Evolutionary conservation across 2,329 filamentous ascomycete species (phyloP).

Genomic region (Penicillium sp.): DNA sequence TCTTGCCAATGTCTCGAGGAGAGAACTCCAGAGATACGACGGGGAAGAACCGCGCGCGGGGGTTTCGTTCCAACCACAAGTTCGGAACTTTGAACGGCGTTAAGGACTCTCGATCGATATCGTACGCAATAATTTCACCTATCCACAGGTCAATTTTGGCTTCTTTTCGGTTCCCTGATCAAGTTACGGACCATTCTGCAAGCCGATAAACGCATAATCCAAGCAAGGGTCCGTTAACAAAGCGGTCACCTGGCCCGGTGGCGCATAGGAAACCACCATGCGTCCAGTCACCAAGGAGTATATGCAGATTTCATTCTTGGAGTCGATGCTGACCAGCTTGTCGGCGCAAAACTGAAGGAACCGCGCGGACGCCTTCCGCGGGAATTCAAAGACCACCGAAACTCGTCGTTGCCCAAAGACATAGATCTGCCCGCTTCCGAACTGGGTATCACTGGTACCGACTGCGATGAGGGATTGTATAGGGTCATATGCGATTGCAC

Average conservation of each 20-base stretch:
- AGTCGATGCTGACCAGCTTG: conserved; percentile 79
- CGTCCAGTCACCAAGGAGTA: conserved; percentile 74
- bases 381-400: conserved; percentile 68
- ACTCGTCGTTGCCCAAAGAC: conserved; percentile 81
- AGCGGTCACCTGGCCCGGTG: conserved; percentile 71
- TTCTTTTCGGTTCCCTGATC: not conserved
- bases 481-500: conserved; percentile 85
- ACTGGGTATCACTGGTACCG: conserved; percentile 83
- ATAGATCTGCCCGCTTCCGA: conserved; percentile 83
- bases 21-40: conserved; percentile 81
- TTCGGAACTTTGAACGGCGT: conserved; percentile 81
- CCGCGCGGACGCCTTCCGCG: conserved; percentile 70
- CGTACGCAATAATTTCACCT: conserved; percentile 86
- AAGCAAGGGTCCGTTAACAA: conserved; percentile 83
- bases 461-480: conserved; percentile 90
- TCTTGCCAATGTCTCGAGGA: conserved; percentile 84
- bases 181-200: conserved; percentile 60
- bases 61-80: conserved; percentile 74
- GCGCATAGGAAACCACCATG: conserved; percentile 66
- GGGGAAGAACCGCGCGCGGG: conserved; percentile 61
- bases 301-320: conserved; percentile 77
- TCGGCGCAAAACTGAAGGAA: conserved; percentile 81
- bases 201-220: conserved; percentile 86
- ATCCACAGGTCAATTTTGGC: not conserved
- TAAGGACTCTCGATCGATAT: conserved; percentile 76